These are phyloP conservation scores for Eutypa lata DNA, from an alignment of 2,329 filamentous ascomycete species.

Conservation along the genomic window DNA sequence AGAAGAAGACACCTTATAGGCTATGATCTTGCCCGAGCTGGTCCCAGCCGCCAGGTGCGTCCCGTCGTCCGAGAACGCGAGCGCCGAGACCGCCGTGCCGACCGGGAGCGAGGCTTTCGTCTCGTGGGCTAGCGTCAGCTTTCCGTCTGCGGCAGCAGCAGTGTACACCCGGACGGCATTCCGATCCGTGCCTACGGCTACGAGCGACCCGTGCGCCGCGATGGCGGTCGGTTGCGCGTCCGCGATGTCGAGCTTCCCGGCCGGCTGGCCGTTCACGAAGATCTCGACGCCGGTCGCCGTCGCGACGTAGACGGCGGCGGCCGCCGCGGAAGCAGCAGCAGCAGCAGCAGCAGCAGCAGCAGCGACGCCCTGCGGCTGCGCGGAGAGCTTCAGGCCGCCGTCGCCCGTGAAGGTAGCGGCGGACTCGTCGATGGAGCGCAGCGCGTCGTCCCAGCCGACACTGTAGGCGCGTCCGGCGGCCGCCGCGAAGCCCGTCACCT, in stretches of 20 bases:
- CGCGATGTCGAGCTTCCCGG: constrained; percentile 56
- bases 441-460: constrained; percentile 90
- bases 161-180: constrained; percentile 75
- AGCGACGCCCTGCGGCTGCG: constrained; percentile 66
- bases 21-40: constrained; percentile 80
- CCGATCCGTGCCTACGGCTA: constrained; percentile 74
- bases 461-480: constrained; percentile 68
- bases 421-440: constrained; percentile 73
- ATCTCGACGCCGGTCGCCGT: constrained; percentile 57
- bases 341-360: not conserved
- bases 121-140: constrained; percentile 52
- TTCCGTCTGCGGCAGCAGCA: constrained; percentile 53
- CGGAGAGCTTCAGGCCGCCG: constrained; percentile 62
- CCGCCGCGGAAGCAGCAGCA: no score
- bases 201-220: constrained; percentile 61
- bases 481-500: constrained; percentile 72
- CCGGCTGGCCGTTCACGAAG: constrained; percentile 55
- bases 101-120: constrained; percentile 67
- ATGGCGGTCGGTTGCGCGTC: constrained; percentile 66
- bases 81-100: constrained; percentile 55
- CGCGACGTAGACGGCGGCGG: constrained; percentile 45
- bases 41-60: constrained; percentile 78
- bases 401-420: constrained; percentile 73
- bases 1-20: constrained; percentile 60
- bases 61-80: constrained; percentile 83